Evolutionary conservation across 176 grass and related monocot genomes (phyloP).

Genomic region (Zoysia pacifica): DNA sequence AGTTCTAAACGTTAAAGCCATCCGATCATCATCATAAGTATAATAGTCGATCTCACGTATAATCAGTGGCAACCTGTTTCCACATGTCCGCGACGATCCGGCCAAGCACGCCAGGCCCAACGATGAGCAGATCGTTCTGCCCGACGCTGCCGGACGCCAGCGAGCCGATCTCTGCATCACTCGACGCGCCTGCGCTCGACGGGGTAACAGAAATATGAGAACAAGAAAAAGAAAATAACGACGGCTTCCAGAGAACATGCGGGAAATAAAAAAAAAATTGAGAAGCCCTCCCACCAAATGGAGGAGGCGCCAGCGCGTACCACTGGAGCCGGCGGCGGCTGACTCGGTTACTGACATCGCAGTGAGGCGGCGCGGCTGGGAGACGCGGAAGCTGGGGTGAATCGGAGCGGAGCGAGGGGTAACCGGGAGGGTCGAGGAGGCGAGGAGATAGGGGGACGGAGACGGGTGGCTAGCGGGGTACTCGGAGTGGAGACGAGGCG

Average conservation of each 20-base stretch:
- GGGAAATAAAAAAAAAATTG: neutral
- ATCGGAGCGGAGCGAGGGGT: neutral
- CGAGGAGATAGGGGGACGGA: neutral
- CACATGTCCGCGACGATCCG: slow-evolving; percentile 21
- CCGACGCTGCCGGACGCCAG: neutral
- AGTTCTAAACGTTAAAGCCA: neutral
- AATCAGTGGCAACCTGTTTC: slow-evolving; percentile 14
- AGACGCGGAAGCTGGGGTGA: neutral
- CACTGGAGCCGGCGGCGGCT: neutral
- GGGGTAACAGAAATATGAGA: neutral
- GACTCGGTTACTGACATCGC: neutral
- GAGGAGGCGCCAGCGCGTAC: neutral
- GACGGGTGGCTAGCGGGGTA: neutral
- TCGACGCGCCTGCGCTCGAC: neutral
- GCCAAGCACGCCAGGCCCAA: slow-evolving; percentile 27
- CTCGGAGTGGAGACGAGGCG: neutral
- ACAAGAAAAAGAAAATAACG: neutral
- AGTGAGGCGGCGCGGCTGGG: neutral
- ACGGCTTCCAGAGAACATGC: neutral
- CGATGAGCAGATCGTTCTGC: slow-evolving; percentile 4
- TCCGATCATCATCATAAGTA: neutral
- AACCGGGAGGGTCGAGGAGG: neutral
- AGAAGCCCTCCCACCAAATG: neutral
- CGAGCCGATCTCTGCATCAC: neutral
- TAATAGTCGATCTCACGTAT: neutral